Evolutionary conservation across 2,329 filamentous ascomycete genomes (phyloP).

Genomic region (Polychaeton citri): DNA sequence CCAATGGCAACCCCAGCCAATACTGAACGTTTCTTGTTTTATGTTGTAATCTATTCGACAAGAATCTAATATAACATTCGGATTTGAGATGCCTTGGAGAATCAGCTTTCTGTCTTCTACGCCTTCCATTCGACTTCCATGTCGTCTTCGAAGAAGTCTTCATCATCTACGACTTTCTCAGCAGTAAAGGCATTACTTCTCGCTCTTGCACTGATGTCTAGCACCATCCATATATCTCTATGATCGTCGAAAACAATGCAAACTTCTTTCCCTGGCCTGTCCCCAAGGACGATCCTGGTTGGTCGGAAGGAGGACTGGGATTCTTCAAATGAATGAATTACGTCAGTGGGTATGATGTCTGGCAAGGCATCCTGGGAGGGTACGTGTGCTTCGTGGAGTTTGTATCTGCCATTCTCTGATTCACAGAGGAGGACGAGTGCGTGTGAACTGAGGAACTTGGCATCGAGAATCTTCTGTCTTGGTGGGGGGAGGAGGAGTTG

Average conservation of each 20-base stretch:
- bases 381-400: background rate
- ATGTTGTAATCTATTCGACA: too few species aligned
- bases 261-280: conserved; percentile 38
- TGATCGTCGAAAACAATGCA: conserved; percentile 40
- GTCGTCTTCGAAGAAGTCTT: too few species aligned
- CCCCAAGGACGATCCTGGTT: conserved; percentile 40
- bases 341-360: background rate
- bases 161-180: too few species aligned
- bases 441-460: conserved; percentile 32
- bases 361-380: background rate
- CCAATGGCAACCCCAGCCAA: too few species aligned
- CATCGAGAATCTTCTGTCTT: conserved; percentile 50
- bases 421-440: conserved; percentile 22
- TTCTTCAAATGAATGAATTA: background rate
- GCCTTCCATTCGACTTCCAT: too few species aligned
- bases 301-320: conserved; percentile 33
- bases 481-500: conserved; percentile 20
- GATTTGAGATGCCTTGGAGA: too few species aligned
- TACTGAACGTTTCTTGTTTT: too few species aligned
- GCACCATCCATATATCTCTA: background rate
- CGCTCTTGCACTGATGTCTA: background rate
- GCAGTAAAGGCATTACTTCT: too few species aligned
- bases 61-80: too few species aligned
- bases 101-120: too few species aligned
- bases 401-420: conserved; percentile 27